These are phyloP conservation scores for Ceratocystis smalleyi DNA, from an alignment of 2,329 filamentous ascomycete genomes.

Conservation along the genomic window DNA sequence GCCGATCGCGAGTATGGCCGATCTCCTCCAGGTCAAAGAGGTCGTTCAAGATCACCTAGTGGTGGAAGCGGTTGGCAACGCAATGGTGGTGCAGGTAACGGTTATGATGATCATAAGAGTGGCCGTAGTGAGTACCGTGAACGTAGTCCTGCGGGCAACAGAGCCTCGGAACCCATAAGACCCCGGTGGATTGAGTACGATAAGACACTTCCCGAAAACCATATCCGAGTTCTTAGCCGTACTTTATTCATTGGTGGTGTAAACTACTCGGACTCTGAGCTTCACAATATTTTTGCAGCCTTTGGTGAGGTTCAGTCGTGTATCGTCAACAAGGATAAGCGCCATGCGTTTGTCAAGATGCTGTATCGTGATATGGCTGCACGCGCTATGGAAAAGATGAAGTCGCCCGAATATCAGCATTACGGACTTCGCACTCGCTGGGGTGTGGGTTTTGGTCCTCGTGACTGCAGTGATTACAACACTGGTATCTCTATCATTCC, in stretches of 20 bases:
- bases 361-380: constrained; percentile 74
- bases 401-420: constrained; percentile 46
- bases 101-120: not conserved
- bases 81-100: constrained; percentile 25
- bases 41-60: constrained; percentile 51
- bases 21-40: constrained; percentile 42
- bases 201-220: constrained; percentile 51
- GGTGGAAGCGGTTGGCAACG: constrained; percentile 23
- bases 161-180: constrained; percentile 22
- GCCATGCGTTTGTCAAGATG: constrained; percentile 99
- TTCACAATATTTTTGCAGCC: constrained; percentile 63
- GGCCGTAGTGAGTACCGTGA: constrained; percentile 52
- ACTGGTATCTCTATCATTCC: constrained; percentile 88
- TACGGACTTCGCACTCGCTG: constrained; percentile 75
- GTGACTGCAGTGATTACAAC: constrained; percentile 92
- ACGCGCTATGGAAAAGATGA: constrained; percentile 72
- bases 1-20: constrained; percentile 28
- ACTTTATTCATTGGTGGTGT: constrained; percentile 96
- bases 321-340: constrained; percentile 95
- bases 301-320: constrained; percentile 89
- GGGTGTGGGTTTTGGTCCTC: constrained; percentile 92
- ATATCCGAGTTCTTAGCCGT: constrained; percentile 83
- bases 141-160: constrained; percentile 34
- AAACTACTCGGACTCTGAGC: constrained; percentile 67
- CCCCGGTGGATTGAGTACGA: constrained; percentile 59